These are phyloP conservation scores for Rhytidhysteron rufulum DNA, from an alignment of 2,329 filamentous ascomycete genomes.

Conservation along the genomic window DNA sequence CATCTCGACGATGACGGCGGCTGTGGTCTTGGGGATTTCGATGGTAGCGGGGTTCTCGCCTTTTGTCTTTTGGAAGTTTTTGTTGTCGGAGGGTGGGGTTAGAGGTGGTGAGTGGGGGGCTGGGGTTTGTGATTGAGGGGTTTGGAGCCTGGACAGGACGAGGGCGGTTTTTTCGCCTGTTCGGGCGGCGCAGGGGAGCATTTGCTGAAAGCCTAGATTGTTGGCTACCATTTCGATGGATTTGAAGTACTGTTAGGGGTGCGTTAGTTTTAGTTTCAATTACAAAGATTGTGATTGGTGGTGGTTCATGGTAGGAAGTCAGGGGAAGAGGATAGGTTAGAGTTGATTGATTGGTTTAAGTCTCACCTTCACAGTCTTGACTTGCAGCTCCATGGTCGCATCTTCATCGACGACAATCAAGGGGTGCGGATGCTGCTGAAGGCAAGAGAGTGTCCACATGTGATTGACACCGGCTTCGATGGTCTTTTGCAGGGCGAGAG, in stretches of 20 bases:
- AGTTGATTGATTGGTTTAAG: background rate
- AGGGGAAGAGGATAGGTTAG: background rate
- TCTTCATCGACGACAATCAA: constrained; percentile 83
- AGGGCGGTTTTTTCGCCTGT: constrained; percentile 29
- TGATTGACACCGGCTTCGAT: constrained; percentile 81
- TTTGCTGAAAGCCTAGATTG: constrained; percentile 44
- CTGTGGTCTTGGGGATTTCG: too few relatives aligned
- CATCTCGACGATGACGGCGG: too few relatives aligned
- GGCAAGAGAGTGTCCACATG: constrained; percentile 82
- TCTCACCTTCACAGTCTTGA: constrained; percentile 39
- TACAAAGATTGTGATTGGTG: background rate
- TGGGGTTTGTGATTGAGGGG: too few relatives aligned
- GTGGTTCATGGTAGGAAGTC: background rate
- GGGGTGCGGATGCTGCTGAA: constrained; percentile 77
- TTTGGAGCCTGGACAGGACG: constrained; percentile 31
- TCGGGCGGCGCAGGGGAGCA: constrained; percentile 31
- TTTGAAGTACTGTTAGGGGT: constrained; percentile 42
- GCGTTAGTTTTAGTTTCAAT: too few relatives aligned
- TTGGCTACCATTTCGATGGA: constrained; percentile 46
- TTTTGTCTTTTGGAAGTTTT: too few relatives aligned
- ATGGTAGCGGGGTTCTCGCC: too few relatives aligned
- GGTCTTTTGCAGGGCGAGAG: constrained; percentile 72
- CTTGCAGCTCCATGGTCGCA: constrained; percentile 47
- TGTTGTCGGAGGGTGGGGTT: too few relatives aligned
- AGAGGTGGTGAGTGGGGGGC: too few relatives aligned